Evolutionary conservation across 2,329 filamentous ascomycete genomes (phyloP).

Genomic region (Fusarium floridanum): DNA sequence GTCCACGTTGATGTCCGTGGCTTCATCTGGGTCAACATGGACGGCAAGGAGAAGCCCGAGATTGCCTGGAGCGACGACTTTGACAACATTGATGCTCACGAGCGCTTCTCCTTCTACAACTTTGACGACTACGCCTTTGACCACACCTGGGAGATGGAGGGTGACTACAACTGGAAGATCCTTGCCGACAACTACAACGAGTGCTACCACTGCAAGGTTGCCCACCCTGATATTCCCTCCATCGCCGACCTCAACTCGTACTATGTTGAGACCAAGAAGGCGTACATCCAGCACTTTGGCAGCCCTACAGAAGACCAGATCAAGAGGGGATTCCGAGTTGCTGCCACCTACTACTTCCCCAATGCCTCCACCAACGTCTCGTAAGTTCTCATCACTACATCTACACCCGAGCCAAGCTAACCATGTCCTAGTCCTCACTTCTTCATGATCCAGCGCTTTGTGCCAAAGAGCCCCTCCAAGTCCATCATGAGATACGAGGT

Average conservation of each 20-base stretch:
- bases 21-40: constrained; percentile 72
- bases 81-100: constrained; percentile 59
- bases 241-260: constrained; percentile 71
- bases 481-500: constrained; percentile 73
- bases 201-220: constrained; percentile 73
- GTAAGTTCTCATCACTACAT: constrained; percentile 53
- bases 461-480: constrained; percentile 64
- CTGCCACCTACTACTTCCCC: constrained; percentile 63
- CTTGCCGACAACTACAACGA: constrained; percentile 75
- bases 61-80: constrained; percentile 67
- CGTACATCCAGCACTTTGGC: constrained; percentile 65
- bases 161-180: constrained; percentile 71
- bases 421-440: constrained; percentile 64
- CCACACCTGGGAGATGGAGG: constrained; percentile 69
- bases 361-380: constrained; percentile 64
- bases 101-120: constrained; percentile 59
- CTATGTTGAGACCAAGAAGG: constrained; percentile 61
- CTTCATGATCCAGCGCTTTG: constrained; percentile 73
- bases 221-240: constrained; percentile 68
- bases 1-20: constrained; percentile 65
- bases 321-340: constrained; percentile 59
- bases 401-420: not conserved
- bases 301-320: constrained; percentile 62
- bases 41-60: constrained; percentile 59
- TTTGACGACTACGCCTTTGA: constrained; percentile 69